These are phyloP conservation scores for Backusella tarrabulga DNA, from an alignment of 192 early-diverging fungal species.

Conservation along the genomic window DNA sequence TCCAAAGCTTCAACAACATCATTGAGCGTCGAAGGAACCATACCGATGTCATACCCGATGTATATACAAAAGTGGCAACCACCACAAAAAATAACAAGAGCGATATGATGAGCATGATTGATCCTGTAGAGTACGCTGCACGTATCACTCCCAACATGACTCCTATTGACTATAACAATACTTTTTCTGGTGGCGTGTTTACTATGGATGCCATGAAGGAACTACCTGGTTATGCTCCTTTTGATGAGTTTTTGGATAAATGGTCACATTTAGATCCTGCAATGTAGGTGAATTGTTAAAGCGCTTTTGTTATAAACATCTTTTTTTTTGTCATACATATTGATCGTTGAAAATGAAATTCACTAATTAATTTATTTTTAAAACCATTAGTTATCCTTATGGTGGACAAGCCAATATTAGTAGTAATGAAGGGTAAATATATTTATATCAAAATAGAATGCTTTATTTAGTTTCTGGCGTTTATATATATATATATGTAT, in stretches of 20 bases:
- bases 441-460: not conserved
- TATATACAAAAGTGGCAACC: not conserved
- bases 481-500: not conserved
- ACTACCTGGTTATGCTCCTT: slow-evolving; percentile 44
- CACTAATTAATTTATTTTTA: not conserved
- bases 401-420: slow-evolving; percentile 42
- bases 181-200: slow-evolving; percentile 41
- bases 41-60: slow-evolving; percentile 4
- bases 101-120: not conserved
- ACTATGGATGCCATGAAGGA: slow-evolving; percentile 39
- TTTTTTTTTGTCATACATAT: not conserved
- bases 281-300: slow-evolving; percentile 22
- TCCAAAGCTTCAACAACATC: slow-evolving; percentile 20
- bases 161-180: slow-evolving; percentile 37
- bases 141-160: slow-evolving; percentile 12
- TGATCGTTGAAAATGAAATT: not conserved
- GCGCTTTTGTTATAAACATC: not conserved
- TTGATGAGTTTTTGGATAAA: slow-evolving; percentile 45
- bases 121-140: slow-evolving; percentile 25
- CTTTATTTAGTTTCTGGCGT: not conserved
- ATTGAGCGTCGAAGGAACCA: slow-evolving; percentile 15
- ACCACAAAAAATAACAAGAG: slow-evolving; percentile 4
- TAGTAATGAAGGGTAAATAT: slow-evolving; percentile 43
- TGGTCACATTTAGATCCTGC: slow-evolving; percentile 42
- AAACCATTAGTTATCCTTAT: slow-evolving; percentile 38